Evolutionary conservation across 2,329 filamentous ascomycete species (phyloP).

Genomic region (Colletotrichum falcatum): DNA sequence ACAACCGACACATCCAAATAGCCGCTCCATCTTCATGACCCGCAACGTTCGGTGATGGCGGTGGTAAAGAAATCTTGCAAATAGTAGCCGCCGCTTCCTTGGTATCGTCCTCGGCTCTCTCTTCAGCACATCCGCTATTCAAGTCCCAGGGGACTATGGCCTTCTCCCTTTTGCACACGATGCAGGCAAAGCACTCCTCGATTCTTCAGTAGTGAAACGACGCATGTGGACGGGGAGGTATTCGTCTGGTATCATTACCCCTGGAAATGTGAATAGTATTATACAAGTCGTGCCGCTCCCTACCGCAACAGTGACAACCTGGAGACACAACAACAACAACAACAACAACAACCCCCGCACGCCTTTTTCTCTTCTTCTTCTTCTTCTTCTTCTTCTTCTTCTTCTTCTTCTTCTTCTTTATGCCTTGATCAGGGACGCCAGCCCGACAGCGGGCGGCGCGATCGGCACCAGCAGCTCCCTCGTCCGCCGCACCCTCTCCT

Average conservation of each 20-base stretch:
- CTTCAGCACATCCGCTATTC: not conserved
- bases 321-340: not conserved
- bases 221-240: too few relatives aligned
- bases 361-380: too few relatives aligned
- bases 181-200: not conserved
- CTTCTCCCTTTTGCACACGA: not conserved
- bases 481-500: conserved; percentile 63
- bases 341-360: not conserved
- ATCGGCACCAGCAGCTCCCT: conserved; percentile 65
- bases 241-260: conserved; percentile 10
- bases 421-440: conserved; percentile 56
- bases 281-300: not conserved
- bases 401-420: conserved; percentile 44
- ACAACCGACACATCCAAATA: not conserved
- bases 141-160: not conserved
- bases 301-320: not conserved
- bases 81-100: not conserved
- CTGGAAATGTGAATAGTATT: not conserved
- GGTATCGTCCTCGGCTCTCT: not conserved
- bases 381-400: too few relatives aligned
- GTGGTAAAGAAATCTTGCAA: not conserved
- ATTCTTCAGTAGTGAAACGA: too few relatives aligned
- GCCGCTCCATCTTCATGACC: not conserved
- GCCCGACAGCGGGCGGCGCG: conserved; percentile 50
- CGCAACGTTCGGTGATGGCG: not conserved